Evolutionary conservation across 768 basidiomycete genomes (phyloP).

Genomic region (Panaeolus cyanescens): DNA sequence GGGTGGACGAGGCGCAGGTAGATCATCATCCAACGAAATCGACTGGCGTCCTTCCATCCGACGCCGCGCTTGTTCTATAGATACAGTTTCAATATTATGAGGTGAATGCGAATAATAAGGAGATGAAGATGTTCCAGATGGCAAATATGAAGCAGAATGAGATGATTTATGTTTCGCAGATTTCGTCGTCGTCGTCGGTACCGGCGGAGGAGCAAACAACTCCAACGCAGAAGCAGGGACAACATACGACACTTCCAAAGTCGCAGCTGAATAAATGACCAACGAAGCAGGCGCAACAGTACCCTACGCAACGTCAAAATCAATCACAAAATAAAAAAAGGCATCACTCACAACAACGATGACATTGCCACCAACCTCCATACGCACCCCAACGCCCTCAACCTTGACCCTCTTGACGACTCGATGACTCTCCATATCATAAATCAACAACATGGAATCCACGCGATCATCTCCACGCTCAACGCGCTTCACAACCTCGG

Average conservation of each 20-base stretch:
- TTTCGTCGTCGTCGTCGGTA: slow-evolving; percentile 16
- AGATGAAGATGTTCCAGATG: slow-evolving; percentile 12
- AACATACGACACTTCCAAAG: slow-evolving; percentile 51
- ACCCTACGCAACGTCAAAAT: slow-evolving; percentile 39
- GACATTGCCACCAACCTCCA: slow-evolving; percentile 48
- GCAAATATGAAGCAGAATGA: slow-evolving; percentile 16
- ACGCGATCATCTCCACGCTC: slow-evolving; percentile 9
- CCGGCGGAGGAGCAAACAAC: slow-evolving; percentile 40
- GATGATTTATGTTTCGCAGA: slow-evolving; percentile 14
- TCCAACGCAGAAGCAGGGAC: slow-evolving; percentile 49
- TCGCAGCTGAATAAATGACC: slow-evolving; percentile 56
- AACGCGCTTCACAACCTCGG: slow-evolving; percentile 17
- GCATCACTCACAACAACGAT: slow-evolving; percentile 56
- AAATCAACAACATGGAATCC: slow-evolving; percentile 30
- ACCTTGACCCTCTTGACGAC: slow-evolving; percentile 50
- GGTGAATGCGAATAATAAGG: slow-evolving; percentile 11
- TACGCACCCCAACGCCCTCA: slow-evolving; percentile 40
- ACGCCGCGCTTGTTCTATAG: slow-evolving; percentile 9
- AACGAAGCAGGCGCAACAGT: slow-evolving; percentile 56
- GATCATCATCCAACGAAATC: background rate
- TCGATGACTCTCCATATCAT: slow-evolving; percentile 40
- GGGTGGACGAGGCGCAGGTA: background rate
- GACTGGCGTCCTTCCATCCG: background rate
- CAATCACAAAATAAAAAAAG: background rate
- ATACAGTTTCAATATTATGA: slow-evolving; percentile 4